Conservation (phyloP, 23 red algal genomes). For the Cyanidioschyzon merolae region DNA sequence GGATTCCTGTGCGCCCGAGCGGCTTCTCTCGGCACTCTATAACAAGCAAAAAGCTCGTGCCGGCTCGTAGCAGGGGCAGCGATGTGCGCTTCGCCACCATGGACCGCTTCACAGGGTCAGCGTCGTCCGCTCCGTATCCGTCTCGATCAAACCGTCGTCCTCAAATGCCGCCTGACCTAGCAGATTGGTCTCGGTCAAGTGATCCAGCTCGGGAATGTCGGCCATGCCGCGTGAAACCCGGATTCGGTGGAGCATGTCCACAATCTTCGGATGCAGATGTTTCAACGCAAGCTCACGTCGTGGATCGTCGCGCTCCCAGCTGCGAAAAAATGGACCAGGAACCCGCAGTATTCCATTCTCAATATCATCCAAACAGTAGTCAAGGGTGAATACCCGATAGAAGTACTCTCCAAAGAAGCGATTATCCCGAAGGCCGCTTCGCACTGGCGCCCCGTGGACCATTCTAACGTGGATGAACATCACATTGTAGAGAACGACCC, state of each 20-base stretch:
- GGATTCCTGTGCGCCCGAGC: no score
- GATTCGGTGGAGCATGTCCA: not conserved
- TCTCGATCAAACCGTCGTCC: no score
- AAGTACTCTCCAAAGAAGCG: constrained; percentile 28
- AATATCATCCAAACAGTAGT: constrained; percentile 34
- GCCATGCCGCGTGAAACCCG: constrained; percentile 13
- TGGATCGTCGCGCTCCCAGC: constrained; percentile 1
- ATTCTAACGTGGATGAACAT: constrained; percentile 19
- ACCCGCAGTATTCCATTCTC: constrained; percentile 19
- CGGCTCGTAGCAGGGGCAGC: no score
- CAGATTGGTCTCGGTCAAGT: no score
- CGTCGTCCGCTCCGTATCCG: no score
- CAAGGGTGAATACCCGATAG: constrained; percentile 28
- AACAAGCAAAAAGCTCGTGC: no score
- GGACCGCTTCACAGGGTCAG: no score
- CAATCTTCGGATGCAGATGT: not conserved
- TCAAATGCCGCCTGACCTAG: no score
- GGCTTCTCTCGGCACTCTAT: no score
- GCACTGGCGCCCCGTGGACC: constrained; percentile 16
- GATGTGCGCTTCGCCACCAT: no score
- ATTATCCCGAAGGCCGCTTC: constrained; percentile 15
- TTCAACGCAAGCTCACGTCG: not conserved
- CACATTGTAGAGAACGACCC: constrained; percentile 26
- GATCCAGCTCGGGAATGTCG: not conserved
- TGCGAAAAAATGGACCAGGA: not conserved